Evolutionary conservation across 495 filamentous ascomycete genomes (phyloP).

Genomic region (Penicillium taxi): DNA sequence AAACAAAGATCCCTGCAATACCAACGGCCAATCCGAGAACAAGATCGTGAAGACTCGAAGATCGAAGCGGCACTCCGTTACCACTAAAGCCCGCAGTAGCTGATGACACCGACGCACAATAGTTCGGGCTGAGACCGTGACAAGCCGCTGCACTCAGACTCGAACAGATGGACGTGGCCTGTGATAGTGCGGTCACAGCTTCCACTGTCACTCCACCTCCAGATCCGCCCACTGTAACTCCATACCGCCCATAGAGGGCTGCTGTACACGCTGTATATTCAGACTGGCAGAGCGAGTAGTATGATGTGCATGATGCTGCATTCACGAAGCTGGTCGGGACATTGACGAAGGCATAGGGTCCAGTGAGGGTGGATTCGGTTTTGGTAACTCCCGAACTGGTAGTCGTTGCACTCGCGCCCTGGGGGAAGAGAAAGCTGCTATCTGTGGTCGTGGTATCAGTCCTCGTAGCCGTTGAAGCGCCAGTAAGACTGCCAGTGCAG

Average conservation of each 20-base stretch:
- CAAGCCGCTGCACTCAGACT: slow-evolving; percentile 55
- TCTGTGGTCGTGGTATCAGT: slow-evolving; percentile 20
- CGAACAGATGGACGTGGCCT: slow-evolving; percentile 57
- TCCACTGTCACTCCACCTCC: slow-evolving; percentile 55
- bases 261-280: slow-evolving; percentile 58
- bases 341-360: slow-evolving; percentile 55
- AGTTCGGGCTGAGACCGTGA: slow-evolving; percentile 46
- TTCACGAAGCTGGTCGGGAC: slow-evolving; percentile 60
- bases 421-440: slow-evolving; percentile 31
- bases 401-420: slow-evolving; percentile 24
- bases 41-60: slow-evolving; percentile 33
- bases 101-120: slow-evolving; percentile 42
- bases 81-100: slow-evolving; percentile 24
- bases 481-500: slow-evolving; percentile 53
- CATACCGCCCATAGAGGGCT: slow-evolving; percentile 45
- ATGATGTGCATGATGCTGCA: slow-evolving; percentile 55
- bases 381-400: slow-evolving; percentile 30
- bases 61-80: slow-evolving; percentile 23
- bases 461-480: slow-evolving; percentile 10
- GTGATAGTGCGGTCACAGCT: slow-evolving; percentile 42
- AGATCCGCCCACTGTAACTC: slow-evolving; percentile 35
- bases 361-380: slow-evolving; percentile 37
- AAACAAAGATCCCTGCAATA: slow-evolving; percentile 39
- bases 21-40: slow-evolving; percentile 36
- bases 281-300: slow-evolving; percentile 55